Percentiles rank a stretch among this genome's conserved stretches.
Conservation (phyloP, 2,329 filamentous ascomycete species). For the Boeremia exigua region DNA sequence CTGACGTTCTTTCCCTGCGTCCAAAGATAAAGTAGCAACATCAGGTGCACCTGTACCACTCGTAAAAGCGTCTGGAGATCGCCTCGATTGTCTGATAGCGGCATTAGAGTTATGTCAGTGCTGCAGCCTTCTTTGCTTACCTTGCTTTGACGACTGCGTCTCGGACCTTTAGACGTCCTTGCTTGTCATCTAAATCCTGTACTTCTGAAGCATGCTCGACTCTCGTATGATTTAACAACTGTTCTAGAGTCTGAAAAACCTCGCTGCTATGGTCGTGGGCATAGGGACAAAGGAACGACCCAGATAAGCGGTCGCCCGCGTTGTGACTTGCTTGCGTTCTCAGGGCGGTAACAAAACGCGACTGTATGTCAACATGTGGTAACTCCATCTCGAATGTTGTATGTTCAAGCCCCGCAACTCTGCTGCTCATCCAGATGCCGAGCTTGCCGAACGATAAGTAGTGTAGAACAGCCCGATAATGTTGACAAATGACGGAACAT, state of each 20-base stretch:
- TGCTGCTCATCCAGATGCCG: constrained; percentile 7
- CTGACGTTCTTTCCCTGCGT: constrained; percentile 26
- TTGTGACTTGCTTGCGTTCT: constrained; percentile 32
- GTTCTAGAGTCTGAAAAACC: constrained; percentile 37
- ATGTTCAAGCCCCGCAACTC: constrained; percentile 2
- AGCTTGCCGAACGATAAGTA: neutral
- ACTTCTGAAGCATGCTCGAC: constrained; percentile 35
- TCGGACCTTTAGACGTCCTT: neutral
- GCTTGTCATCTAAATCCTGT: constrained; percentile 25
- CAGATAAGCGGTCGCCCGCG: constrained; percentile 24
- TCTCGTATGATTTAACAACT: constrained; percentile 36
- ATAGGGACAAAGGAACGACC: constrained; percentile 39
- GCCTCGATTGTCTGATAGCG: constrained; percentile 23
- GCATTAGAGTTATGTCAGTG: neutral
- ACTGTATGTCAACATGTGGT: constrained; percentile 30
- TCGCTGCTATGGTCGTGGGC: constrained; percentile 31
- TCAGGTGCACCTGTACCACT: constrained; percentile 37
- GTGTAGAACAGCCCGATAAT: neutral
- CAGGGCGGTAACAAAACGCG: constrained; percentile 34
- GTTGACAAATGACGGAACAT: constrained; percentile 7
- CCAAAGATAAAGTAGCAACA: constrained; percentile 32
- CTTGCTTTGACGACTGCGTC: neutral
- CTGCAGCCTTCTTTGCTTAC: neutral
- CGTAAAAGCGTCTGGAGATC: constrained; percentile 35
- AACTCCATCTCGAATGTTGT: constrained; percentile 21